Conservation (phyloP, 768 basidiomycete genomes). For the Panaeolus cyanescens region DNA sequence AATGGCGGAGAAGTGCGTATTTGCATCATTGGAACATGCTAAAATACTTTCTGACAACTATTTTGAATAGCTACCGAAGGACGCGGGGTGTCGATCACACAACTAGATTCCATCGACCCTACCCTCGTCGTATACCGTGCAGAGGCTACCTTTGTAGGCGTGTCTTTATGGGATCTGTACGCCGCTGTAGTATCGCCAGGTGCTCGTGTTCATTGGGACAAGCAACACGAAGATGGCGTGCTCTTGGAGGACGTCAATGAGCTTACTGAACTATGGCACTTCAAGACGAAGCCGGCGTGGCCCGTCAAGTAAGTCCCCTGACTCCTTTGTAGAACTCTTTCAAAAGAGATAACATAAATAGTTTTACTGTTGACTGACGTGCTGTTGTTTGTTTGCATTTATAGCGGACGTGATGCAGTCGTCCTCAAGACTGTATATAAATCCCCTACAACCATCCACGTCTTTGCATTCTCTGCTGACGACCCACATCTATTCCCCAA, state of each 20-base stretch:
- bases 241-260: constrained; percentile 90
- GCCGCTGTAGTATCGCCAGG: constrained; percentile 87
- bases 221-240: constrained; percentile 82
- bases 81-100: constrained; percentile 90
- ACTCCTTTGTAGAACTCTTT: background rate
- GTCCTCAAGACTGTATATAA: constrained; percentile 96
- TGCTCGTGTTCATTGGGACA: constrained; percentile 84
- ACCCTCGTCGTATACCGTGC: constrained; percentile 95
- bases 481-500: constrained; percentile 84
- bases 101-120: constrained; percentile 95
- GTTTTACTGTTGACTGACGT: constrained; percentile 6
- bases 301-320: constrained; percentile 74
- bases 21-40: constrained; percentile 7
- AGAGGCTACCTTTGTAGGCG: constrained; percentile 95
- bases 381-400: constrained; percentile 1
- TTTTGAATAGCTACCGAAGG: constrained; percentile 67
- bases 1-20: constrained; percentile 85
- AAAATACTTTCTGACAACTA: constrained; percentile 3
- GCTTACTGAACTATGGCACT: constrained; percentile 91
- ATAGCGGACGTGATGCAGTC: constrained; percentile 86
- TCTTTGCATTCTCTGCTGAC: constrained; percentile 94
- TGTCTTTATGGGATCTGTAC: constrained; percentile 94
- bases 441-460: constrained; percentile 90
- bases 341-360: constrained; percentile 10
- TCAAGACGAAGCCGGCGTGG: constrained; percentile 91